These are phyloP conservation scores for Acacia melanoxylon DNA, from an alignment of 306 rosid genomes.

Conservation along the genomic window DNA sequence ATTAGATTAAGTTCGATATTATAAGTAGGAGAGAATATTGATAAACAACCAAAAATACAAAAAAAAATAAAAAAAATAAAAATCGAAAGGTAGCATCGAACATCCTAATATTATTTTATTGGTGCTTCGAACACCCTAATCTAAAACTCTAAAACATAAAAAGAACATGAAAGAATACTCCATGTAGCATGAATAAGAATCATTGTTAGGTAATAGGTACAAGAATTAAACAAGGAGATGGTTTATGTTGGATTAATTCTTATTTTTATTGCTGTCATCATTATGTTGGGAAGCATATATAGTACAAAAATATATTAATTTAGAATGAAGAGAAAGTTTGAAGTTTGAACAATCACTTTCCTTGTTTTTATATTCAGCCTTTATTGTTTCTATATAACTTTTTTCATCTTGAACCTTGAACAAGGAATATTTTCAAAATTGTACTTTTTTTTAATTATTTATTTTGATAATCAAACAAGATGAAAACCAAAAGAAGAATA, in stretches of 20 bases:
- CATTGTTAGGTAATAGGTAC: not conserved
- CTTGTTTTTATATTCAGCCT: not conserved
- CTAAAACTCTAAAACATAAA: too few species aligned
- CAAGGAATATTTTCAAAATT: not conserved
- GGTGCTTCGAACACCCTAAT: too few species aligned
- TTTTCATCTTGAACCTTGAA: not conserved
- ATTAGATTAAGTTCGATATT: too few species aligned
- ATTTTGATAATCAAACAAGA: not conserved
- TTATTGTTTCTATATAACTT: not conserved
- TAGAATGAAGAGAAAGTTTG: not conserved
- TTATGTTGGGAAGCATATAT: not conserved
- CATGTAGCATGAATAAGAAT: too few species aligned
- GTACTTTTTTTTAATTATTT: not conserved
- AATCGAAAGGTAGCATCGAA: too few species aligned
- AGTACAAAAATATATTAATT: not conserved
- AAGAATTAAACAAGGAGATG: not conserved
- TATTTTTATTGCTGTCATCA: constrained; percentile 1
- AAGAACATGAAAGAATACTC: too few species aligned
- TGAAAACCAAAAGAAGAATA: not conserved
- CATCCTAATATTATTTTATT: too few species aligned
- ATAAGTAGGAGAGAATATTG: too few species aligned
- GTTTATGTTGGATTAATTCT: not conserved
- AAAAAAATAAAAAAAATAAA: too few species aligned
- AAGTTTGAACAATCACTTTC: not conserved
- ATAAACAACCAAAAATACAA: too few species aligned